phyloP scores from a whole-genome alignment of 1,284 basidiomycete species.

The Volvariella volvacea region DNA sequence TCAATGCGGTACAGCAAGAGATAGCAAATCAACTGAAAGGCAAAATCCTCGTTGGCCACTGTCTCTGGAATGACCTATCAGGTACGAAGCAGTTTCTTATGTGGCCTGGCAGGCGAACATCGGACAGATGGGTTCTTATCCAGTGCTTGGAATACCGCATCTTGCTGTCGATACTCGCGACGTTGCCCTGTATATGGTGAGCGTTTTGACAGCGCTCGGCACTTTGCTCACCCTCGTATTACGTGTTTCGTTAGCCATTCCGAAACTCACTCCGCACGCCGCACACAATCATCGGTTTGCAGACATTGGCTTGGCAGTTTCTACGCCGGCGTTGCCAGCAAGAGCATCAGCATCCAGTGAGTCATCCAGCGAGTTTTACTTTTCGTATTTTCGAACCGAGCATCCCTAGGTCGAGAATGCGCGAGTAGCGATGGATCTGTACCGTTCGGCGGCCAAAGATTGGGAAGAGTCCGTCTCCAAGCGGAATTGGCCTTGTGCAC shows the following conservation, averaged over 20 bases:
- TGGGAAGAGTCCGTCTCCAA: constrained; percentile 61
- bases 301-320: constrained; percentile 72
- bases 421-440: constrained; percentile 68
- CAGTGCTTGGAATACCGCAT: constrained; percentile 78
- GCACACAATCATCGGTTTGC: constrained; percentile 62
- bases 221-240: neutral
- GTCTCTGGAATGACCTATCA: constrained; percentile 73
- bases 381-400: constrained; percentile 10
- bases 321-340: constrained; percentile 73
- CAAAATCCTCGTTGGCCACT: constrained; percentile 67
- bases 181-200: constrained; percentile 65
- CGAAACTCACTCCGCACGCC: constrained; percentile 59
- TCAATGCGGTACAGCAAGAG: constrained; percentile 54
- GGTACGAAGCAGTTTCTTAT: constrained; percentile 30
- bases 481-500: constrained; percentile 66
- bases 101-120: neutral
- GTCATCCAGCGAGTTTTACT: constrained; percentile 17
- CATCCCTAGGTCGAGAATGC: constrained; percentile 63
- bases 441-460: constrained; percentile 56
- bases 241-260: constrained; percentile 42
- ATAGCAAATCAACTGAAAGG: constrained; percentile 58
- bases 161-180: constrained; percentile 75
- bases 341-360: constrained; percentile 60
- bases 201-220: constrained; percentile 1
- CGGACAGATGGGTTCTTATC: neutral